Evolutionary conservation across 208 protist species (phyloP).

Genomic region (Wallacemonas sp.): DNA sequence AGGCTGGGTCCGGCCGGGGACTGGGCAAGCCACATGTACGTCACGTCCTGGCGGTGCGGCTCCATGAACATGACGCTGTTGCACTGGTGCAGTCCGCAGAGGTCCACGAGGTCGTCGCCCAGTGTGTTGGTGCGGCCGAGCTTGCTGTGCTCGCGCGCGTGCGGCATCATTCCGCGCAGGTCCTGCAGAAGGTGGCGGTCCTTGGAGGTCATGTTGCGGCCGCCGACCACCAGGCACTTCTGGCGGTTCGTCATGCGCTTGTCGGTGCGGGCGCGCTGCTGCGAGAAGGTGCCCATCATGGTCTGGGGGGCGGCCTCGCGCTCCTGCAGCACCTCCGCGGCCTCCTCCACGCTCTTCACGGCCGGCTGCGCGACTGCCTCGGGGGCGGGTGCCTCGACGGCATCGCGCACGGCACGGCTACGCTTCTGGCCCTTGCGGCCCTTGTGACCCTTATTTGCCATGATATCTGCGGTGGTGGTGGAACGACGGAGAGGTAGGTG

Average conservation of each 20-base stretch:
- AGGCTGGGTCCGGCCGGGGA: slow-evolving; percentile 93
- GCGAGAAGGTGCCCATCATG: slow-evolving; percentile 62
- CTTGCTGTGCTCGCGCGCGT: slow-evolving; percentile 94
- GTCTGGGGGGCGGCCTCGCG: slow-evolving; percentile 28
- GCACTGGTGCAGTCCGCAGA: slow-evolving; percentile 93
- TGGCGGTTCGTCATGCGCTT: slow-evolving; percentile 93
- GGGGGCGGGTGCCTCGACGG: slow-evolving; percentile 2
- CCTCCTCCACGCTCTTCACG: slow-evolving; percentile 18
- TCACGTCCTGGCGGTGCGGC: slow-evolving; percentile 84
- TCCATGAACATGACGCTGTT: slow-evolving; percentile 95
- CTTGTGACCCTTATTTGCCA: not conserved
- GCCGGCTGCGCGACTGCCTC: not conserved
- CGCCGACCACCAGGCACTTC: slow-evolving; percentile 93
- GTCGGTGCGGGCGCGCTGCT: slow-evolving; percentile 56
- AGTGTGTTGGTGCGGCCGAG: slow-evolving; percentile 77
- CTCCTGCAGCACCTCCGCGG: slow-evolving; percentile 18
- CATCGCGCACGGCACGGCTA: slow-evolving; percentile 17
- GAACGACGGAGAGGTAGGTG: too few species aligned
- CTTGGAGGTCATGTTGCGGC: slow-evolving; percentile 88
- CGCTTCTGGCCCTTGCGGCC: slow-evolving; percentile 30
- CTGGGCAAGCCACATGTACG: slow-evolving; percentile 95
- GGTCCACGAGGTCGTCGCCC: slow-evolving; percentile 79
- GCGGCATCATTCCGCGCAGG: slow-evolving; percentile 92
- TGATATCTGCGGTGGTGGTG: too few species aligned
- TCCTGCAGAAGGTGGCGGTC: slow-evolving; percentile 95